Evolutionary conservation across 495 filamentous ascomycete species (phyloP), one percentile per base, ranked within the genome.

Genomic region (Apodospora peruviana): DNA sequence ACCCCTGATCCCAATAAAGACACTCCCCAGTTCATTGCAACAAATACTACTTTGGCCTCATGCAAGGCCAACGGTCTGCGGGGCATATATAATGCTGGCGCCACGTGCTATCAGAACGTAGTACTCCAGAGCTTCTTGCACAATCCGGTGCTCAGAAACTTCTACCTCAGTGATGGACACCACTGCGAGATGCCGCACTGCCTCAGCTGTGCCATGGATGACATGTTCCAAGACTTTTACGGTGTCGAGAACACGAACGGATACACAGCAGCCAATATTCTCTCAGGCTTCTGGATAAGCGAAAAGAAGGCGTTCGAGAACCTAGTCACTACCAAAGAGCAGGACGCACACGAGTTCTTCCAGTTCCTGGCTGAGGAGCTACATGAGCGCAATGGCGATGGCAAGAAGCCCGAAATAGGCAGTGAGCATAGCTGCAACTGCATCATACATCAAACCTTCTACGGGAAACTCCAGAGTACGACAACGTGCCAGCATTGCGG

Each of bases 281-380:
- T 96, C 24, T 75, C 83, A 0, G 83, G 81, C 0, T 86, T 87
- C 53, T 91, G 88, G 88, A 82, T 86, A 48, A 82, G 81, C 10
- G 85, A 77, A 45, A 77, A 72, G 61, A 72, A 73, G 60, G 63
- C 65, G 4, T 71, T 74, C 19, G 70, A 90, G 74, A 79, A 85
- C n/a, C 76, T 95, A 21, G 86, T 88, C 9, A 88, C 89, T n/a
- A 90, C 91, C 57, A 84, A 87, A 50, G 89, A 95, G 66, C 91
- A 95, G 68, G 91, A 96, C 61, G 89, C 90, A 1, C 90, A 96
- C 62, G 91, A 96, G 60, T 96, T 91, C 65, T 89, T 95, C 69
- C 87, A 93, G 61, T 95, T 94, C 60, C 76, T 96, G 4, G 82
- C 91, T 29, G 89, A 95, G 65, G 82, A 89, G 58, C 77, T 96